phyloP scores from a whole-genome alignment of 23 red algal species.

The Gracilaria gracilis region DNA sequence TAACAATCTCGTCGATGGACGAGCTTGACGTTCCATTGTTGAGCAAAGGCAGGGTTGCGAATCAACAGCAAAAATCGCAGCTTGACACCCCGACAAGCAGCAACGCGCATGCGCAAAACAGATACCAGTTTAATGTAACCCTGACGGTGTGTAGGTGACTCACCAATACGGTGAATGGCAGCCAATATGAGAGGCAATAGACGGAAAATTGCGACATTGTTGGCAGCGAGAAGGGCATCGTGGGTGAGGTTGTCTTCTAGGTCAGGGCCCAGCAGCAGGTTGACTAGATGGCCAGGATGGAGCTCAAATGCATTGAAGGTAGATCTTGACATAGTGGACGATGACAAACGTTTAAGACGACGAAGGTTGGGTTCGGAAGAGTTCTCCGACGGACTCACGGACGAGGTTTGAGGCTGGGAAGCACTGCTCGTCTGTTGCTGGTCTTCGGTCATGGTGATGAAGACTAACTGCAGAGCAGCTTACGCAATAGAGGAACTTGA shows the following conservation, averaged over 20 bases:
- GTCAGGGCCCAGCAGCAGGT: conserved; percentile 64
- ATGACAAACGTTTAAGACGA: neutral
- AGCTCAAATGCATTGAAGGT: conserved; percentile 32
- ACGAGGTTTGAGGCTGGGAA: neutral
- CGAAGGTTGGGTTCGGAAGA: neutral
- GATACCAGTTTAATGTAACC: conserved; percentile 53
- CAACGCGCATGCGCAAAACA: conserved; percentile 62
- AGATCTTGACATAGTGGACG: neutral
- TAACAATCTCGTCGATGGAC: conserved; percentile 79
- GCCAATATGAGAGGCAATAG: conserved; percentile 70
- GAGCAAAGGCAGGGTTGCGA: conserved; percentile 62
- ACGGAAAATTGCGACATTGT: conserved; percentile 66
- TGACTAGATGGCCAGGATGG: conserved; percentile 40
- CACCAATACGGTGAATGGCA: conserved; percentile 67
- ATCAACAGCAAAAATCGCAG: conserved; percentile 67
- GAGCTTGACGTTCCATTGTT: conserved; percentile 64
- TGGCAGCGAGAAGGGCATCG: conserved; percentile 38
- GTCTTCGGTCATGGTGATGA: conserved; percentile 12
- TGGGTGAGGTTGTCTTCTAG: conserved; percentile 68
- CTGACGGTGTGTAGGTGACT: conserved; percentile 36
- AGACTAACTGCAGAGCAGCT: neutral
- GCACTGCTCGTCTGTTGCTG: neutral
- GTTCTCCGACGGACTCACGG: neutral
- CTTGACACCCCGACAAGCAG: conserved; percentile 77
- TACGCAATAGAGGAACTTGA: neutral